Evolutionary conservation across 345 rosid species (phyloP), one percentile per base, ranked within the genome.

Genomic region (Citrus maxima): DNA sequence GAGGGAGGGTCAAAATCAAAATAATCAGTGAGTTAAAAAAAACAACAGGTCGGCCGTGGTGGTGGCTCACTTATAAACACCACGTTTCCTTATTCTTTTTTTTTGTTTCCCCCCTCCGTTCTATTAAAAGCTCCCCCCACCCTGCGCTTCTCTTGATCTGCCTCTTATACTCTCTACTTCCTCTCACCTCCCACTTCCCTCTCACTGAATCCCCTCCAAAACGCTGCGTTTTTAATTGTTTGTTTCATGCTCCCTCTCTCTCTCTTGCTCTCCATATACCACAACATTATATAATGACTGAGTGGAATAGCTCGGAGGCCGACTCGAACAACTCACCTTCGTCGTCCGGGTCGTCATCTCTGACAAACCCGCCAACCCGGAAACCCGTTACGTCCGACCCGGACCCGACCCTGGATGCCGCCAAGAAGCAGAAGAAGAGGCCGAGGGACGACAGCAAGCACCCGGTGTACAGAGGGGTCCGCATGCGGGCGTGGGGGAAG

Each of bases 401-500:
- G 37, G 77, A 72, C 71, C 72, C 62, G 34, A 73, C 58, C 80
- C 72, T 55, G 30, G 67, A 65, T 19, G 40, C 10, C 14, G n/a
- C 5, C 3, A 65, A 76, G 18, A 72, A 14, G 24, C n/a, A 68
- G 56, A 67, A 49, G 66, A 68, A 67, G 64, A 35, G 82, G 68
- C 40, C 76, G 1, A 25, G 68, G 10, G 56, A 40, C 18, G 60
- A 25, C 75, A 82, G 85, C 77, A 87, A 87, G 81, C 91, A 88
- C 59, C 94, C 92, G 10, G 85, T 84, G 38, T 95, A 90, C 80
- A 79, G 97, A 38, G 98, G 98, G 21, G 98, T 95, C 46, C 85
- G 98, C 79, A 93, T 92, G 97, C 85, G 98, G 55, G 66, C 97
- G 2, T 95, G 98, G 98, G 98, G 98, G 5, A 95, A 95, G 78